Evolutionary conservation across 148 eudicot species (phyloP).

Genomic region (Fagopyrum esculentum): DNA sequence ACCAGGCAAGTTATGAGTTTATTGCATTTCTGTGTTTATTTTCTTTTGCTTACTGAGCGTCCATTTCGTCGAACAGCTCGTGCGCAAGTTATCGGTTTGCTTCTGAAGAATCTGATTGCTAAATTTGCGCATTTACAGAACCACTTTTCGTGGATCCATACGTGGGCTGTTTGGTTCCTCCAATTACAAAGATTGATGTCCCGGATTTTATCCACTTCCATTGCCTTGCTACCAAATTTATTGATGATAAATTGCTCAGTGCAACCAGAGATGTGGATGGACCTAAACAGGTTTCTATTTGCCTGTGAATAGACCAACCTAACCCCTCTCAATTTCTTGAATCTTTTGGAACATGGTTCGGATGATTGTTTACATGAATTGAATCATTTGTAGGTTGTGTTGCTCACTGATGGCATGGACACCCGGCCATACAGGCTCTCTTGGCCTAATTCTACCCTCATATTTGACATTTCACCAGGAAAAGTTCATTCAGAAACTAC

Average conservation of each 20-base stretch:
- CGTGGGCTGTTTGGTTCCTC: slow-evolving; percentile 56
- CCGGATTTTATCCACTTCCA: slow-evolving; percentile 31
- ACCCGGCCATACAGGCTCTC: slow-evolving; percentile 80
- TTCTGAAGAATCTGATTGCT: not conserved
- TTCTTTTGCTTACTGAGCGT: not conserved
- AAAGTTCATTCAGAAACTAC: slow-evolving; percentile 34
- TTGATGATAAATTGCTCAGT: slow-evolving; percentile 64
- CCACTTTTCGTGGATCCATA: slow-evolving; percentile 83
- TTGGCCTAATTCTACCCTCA: slow-evolving; percentile 75
- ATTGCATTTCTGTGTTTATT: not conserved
- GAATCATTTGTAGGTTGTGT: slow-evolving; percentile 54
- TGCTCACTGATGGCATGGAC: slow-evolving; percentile 93
- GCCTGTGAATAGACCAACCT: not conserved
- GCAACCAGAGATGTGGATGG: slow-evolving; percentile 40
- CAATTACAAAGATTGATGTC: slow-evolving; percentile 24
- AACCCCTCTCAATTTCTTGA: not conserved
- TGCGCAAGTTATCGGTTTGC: not conserved
- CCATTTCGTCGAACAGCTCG: slow-evolving; percentile 46
- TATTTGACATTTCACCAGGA: slow-evolving; percentile 68
- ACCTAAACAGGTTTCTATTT: slow-evolving; percentile 53
- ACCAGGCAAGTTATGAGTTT: slow-evolving; percentile 32
- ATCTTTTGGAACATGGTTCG: not conserved
- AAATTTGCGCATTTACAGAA: slow-evolving; percentile 40
- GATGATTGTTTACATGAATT: slow-evolving; percentile 11
- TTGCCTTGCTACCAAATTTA: slow-evolving; percentile 72